Evolutionary conservation across 148 eudicot genomes (phyloP).

Genomic region (Heliosperma pusillum): DNA sequence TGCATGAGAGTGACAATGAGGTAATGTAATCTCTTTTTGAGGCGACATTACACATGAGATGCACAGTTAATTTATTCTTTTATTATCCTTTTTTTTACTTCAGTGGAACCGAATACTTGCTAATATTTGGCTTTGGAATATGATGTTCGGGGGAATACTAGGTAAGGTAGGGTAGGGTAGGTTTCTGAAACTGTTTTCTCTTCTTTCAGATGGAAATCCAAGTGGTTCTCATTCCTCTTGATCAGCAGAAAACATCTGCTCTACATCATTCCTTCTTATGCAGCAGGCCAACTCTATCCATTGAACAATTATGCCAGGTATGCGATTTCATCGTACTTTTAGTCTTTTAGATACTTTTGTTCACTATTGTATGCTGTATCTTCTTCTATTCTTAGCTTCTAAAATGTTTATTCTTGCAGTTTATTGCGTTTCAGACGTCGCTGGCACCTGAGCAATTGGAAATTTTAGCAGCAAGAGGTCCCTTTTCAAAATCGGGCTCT

Average conservation of each 20-base stretch:
- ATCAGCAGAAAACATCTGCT: slow-evolving; percentile 40
- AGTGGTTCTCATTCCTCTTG: slow-evolving; percentile 49
- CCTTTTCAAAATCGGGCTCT: slow-evolving; percentile 8
- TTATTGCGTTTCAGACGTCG: slow-evolving; percentile 49
- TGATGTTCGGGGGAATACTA: too few relatives aligned
- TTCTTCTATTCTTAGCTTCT: not conserved
- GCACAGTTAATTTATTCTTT: too few relatives aligned
- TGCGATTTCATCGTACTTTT: slow-evolving; percentile 11
- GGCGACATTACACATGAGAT: too few relatives aligned
- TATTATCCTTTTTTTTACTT: too few relatives aligned
- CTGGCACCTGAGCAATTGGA: slow-evolving; percentile 48
- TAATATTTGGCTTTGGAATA: too few relatives aligned
- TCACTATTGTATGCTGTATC: not conserved
- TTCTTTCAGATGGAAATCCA: slow-evolving; percentile 54
- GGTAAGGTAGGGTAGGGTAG: not conserved
- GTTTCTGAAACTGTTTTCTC: slow-evolving; percentile 22
- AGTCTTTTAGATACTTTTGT: not conserved
- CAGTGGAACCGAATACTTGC: too few relatives aligned
- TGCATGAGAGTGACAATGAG: slow-evolving; percentile 43
- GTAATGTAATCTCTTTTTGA: slow-evolving; percentile 21
- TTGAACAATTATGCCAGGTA: slow-evolving; percentile 57
- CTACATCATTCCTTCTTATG: slow-evolving; percentile 42
- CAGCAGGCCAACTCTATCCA: slow-evolving; percentile 44
- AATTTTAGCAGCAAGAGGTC: slow-evolving; percentile 44
- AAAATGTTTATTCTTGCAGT: slow-evolving; percentile 36